Evolutionary conservation across 176 grass and related monocot genomes (phyloP).

Genomic region (Rhipidocladum racemiflorum): DNA sequence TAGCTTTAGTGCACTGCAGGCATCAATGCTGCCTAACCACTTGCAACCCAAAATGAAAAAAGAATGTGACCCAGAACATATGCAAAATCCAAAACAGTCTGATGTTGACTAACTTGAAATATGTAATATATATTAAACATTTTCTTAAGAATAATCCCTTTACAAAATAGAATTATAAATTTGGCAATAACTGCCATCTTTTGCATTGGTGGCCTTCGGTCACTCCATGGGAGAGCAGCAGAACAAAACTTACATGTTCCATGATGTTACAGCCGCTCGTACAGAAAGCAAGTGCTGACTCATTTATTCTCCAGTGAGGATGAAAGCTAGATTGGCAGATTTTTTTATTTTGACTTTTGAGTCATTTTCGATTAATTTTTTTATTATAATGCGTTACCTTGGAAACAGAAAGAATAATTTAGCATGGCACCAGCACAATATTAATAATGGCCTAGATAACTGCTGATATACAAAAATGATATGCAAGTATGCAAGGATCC

Average conservation of each 20-base stretch:
- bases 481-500: not conserved
- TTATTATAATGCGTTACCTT: not conserved
- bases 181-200: not conserved
- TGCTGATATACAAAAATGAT: not conserved
- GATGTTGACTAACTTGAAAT: not conserved
- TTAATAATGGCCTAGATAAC: not conserved
- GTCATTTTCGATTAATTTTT: not conserved
- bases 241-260: not conserved
- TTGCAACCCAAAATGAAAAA: not conserved
- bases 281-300: not conserved
- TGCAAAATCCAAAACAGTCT: not conserved
- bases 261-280: not conserved
- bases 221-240: not conserved
- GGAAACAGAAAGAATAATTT: not conserved
- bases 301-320: not conserved
- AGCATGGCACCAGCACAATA: not conserved
- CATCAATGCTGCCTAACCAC: not conserved
- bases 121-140: not conserved
- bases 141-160: not conserved
- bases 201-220: not conserved
- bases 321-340: not conserved
- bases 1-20: not conserved
- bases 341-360: not conserved
- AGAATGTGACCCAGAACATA: not conserved
- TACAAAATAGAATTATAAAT: not conserved